phyloP scores from a whole-genome alignment of 768 basidiomycete genomes.

The Kwoniella sp. region DNA sequence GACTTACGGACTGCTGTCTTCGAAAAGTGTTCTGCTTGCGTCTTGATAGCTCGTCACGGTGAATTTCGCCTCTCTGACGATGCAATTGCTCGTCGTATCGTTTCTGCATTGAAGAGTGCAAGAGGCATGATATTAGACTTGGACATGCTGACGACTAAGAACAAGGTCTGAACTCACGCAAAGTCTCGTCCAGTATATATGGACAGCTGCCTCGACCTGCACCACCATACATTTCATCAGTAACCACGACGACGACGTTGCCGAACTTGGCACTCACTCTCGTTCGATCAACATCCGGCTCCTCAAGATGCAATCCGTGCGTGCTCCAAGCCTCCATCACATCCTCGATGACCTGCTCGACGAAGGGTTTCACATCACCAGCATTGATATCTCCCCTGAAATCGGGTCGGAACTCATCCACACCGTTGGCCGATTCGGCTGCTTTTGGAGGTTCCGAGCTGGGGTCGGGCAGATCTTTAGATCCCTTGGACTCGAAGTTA shows the following conservation, averaged over 20 bases:
- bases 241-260: neutral
- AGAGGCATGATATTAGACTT: neutral
- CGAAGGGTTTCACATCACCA: conserved; percentile 29
- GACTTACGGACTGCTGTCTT: conserved; percentile 50
- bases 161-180: conserved; percentile 39
- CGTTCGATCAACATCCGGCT: conserved; percentile 25
- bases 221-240: neutral
- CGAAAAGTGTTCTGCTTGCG: conserved; percentile 49
- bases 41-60: conserved; percentile 43
- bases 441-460: conserved; percentile 19
- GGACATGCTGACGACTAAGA: too few species aligned
- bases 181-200: conserved; percentile 45
- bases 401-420: conserved; percentile 44
- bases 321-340: conserved; percentile 31
- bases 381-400: conserved; percentile 34
- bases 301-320: conserved; percentile 20
- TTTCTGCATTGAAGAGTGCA: conserved; percentile 28
- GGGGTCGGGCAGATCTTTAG: conserved; percentile 40
- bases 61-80: conserved; percentile 41
- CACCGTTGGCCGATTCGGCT: conserved; percentile 34
- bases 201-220: conserved; percentile 38
- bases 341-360: conserved; percentile 42
- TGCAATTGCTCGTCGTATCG: conserved; percentile 46
- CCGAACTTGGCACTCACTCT: conserved; percentile 26
- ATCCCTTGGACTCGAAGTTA: conserved; percentile 35